Base-by-base conservation (phyloP, 2,329 filamentous ascomycete genomes). In the Alternaria hordeiaustralica region DNA sequence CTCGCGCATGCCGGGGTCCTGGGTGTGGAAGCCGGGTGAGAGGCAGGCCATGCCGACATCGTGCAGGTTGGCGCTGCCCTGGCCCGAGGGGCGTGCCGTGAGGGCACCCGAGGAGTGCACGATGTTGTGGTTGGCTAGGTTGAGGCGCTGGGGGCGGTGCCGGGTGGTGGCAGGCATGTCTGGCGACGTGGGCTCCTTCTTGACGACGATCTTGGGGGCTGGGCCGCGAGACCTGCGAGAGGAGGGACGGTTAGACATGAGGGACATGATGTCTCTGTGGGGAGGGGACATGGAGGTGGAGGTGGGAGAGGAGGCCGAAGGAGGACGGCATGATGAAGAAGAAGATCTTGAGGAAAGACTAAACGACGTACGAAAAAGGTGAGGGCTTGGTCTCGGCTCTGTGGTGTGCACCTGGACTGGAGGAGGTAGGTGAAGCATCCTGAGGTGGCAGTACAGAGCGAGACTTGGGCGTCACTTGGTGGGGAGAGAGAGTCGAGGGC, bases 1-100 rank as follows among this genome's bases (percentile, higher is more conserved):
- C 81, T 97, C 93, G 77, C 96, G 91, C 93, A 97, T 96, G 20
- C 92, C 88, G n/a, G 96, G 95, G 80, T 99, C 94, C 73, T 98
- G 92, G 15, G 96, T 98, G 70, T 96, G 90, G 75, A 99, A 98
- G 58, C 96, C 96, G 0, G 96, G 96, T 3, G 96, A 98, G 59
- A 99, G 85, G 75, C 96, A 99, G 45, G 95, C 95, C 60, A 98
- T 86, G 61, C 96, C 96, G 25, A 98, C 92, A 80, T 97, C 93
- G 74, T 97, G 94, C 76, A 98, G 95, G 45, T 87, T 92, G 49
- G 86, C 86, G 62, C 82, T 86, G 65, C 96, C 93, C 71, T 93
- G 88, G 20, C 85, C 87, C 2, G 91, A 88, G 26, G 93, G 91
- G 43, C 93, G 89, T 55, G 89, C 89, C 6, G 91, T 83, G 67